Percentiles rank a stretch among this genome's conserved stretches.
phyloP scores from a whole-genome alignment of 441 rosid species.

The Aquilaria agallochum region DNA sequence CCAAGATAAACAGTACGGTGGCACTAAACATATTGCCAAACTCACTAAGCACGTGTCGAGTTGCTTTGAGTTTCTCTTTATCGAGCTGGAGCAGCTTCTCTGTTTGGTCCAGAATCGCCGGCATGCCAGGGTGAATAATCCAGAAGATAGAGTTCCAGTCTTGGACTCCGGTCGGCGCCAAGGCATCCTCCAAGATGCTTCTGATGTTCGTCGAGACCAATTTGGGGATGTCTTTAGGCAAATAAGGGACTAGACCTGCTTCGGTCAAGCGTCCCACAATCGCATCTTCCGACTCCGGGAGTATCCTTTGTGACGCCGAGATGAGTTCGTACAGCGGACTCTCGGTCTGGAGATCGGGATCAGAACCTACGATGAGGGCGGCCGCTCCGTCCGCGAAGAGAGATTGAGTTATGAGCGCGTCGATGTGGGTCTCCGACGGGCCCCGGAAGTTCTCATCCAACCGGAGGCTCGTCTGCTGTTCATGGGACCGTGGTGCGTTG shows the following conservation, averaged over 20 bases:
- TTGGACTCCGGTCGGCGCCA: conserved; percentile 1
- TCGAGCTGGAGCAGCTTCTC: conserved; percentile 4
- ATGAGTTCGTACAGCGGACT: conserved; percentile 2
- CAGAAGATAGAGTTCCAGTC: conserved; percentile 18
- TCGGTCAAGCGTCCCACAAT: conserved; percentile 6
- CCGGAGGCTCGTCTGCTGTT: no score
- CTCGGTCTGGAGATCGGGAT: conserved; percentile 7
- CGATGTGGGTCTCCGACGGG: conserved; percentile 2
- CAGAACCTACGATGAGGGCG: conserved; percentile 12
- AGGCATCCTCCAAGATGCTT: conserved; percentile 6
- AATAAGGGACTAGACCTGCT: neutral
- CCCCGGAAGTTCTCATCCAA: conserved; percentile 9
- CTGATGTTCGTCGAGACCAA: conserved; percentile 2
- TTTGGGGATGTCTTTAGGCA: conserved; percentile 1
- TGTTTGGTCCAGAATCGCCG: conserved; percentile 2
- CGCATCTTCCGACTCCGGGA: conserved; percentile 9
- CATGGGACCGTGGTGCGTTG: no score
- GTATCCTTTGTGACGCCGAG: neutral
- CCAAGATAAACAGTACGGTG: conserved; percentile 13
- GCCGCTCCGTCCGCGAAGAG: conserved; percentile 12
- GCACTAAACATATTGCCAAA: conserved; percentile 17
- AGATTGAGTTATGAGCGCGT: conserved; percentile 1
- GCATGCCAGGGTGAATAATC: conserved; percentile 7
- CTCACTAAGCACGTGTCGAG: conserved; percentile 9
- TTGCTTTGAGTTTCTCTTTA: conserved; percentile 3